Evolutionary conservation across 495 filamentous ascomycete species (phyloP).

Genomic region (Trichocladium antarcticum): DNA sequence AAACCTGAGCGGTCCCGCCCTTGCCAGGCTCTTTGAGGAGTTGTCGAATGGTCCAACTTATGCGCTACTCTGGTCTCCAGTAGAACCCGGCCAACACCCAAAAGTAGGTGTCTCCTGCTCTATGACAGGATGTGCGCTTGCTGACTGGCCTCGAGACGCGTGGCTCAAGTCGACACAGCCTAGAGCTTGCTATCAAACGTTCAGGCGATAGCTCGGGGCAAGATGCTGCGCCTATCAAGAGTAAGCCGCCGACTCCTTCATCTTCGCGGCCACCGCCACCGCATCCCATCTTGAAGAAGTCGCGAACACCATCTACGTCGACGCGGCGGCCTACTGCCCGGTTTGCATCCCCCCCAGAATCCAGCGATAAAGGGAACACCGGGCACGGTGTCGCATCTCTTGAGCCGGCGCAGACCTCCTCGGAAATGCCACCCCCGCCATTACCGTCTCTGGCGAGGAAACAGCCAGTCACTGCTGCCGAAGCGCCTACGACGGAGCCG

Average conservation of each 20-base stretch:
- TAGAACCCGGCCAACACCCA: constrained; percentile 33
- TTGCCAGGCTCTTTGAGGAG: constrained; percentile 39
- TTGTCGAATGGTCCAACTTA: constrained; percentile 41
- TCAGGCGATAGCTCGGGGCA: constrained; percentile 6
- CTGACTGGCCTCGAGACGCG: constrained; percentile 8
- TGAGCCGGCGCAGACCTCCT: constrained; percentile 8
- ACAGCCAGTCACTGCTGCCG: neutral
- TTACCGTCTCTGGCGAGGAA: constrained; percentile 5
- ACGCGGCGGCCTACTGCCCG: constrained; percentile 41
- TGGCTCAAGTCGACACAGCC: neutral
- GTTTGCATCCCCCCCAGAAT: constrained; percentile 39
- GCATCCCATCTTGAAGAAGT: constrained; percentile 45
- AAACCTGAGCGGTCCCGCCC: constrained; percentile 32
- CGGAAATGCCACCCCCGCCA: constrained; percentile 20
- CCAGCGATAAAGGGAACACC: constrained; percentile 25
- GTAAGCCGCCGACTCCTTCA: constrained; percentile 23
- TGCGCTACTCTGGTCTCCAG: constrained; percentile 35
- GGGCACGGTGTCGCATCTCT: constrained; percentile 16
- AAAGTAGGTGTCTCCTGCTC: constrained; percentile 22
- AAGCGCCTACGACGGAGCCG: neutral
- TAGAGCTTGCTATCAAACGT: neutral
- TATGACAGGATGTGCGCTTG: neutral
- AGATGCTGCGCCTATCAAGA: neutral
- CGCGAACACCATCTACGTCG: constrained; percentile 39
- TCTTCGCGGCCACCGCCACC: constrained; percentile 26